Base-by-base conservation (phyloP, 768 basidiomycete species). In the Hydnomerulius pinastri region DNA sequence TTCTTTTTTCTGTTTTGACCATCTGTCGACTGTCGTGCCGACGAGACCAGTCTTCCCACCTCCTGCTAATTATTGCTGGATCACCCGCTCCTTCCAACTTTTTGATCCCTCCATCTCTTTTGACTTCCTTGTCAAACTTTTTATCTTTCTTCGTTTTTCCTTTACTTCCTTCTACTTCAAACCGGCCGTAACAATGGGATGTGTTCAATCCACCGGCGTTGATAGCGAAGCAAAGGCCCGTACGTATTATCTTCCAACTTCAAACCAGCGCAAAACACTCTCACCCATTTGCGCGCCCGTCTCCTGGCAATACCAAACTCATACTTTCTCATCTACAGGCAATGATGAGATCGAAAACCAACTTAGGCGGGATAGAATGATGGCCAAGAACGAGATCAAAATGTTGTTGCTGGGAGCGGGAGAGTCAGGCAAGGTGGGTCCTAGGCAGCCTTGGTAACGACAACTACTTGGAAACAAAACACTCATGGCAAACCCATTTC, bases 381-480 rank as follows among this genome's bases (percentile, higher is more conserved):
- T 87, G 80, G 86, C 87, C 36, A 92, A 91, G 78, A 94, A 93
- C 61, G 92, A 94, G 70, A 92, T 95, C 65, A 95, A 98, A 77
- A 96, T 98, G 94, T 68, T 98, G 54, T 69, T 98, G 51, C 78
- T 98, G 23, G 96, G 96, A 50, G 94, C 96, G 51, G 94, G 96
- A 73, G 94, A 97, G 79, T 94, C 92, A 46, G 95, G 95, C 62
- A 97, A 98, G 82, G 88, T 88, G 40, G 12, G 76, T 71, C 9
- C 0, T 10, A 33, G 23, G 6, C 8, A n/a, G n/a, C 8, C 41
- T 9, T n/a, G 1, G 4, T n/a, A 32, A 27, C 40, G 25, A 17
- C 38, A 0, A 35, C 33, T 8, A 7, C 41, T 9, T 11, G 5
- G 30, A 45, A 36, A 20, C 6, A 4, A 12, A 27, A 18, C 4